Conservation (phyloP, 2,329 filamentous ascomycete species). For the Fusarium nelsonii region DNA sequence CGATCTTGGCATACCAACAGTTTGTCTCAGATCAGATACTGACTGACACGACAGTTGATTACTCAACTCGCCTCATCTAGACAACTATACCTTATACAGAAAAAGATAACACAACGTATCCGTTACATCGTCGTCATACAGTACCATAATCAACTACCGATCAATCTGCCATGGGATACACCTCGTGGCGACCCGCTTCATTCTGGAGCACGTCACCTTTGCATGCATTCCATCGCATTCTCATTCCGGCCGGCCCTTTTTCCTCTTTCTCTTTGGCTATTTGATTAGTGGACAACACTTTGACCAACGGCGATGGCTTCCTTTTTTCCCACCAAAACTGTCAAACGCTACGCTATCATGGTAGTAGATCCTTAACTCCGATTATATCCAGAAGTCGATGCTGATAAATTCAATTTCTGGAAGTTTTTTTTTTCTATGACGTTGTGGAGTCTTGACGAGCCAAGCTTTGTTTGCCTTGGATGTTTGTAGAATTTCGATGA, state of each 20-base stretch:
- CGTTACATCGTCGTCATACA: not conserved
- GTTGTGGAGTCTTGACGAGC: conserved; percentile 26
- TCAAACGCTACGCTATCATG: not conserved
- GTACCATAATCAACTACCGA: conserved; percentile 9
- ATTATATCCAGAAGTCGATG: conserved; percentile 26
- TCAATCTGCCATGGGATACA: conserved; percentile 5
- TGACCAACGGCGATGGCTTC: conserved; percentile 35
- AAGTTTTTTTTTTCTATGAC: conserved; percentile 26
- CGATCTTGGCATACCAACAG: not conserved
- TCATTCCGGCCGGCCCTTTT: conserved; percentile 12
- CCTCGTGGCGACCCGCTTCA: conserved; percentile 30
- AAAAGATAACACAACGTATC: not conserved
- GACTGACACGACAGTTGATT: not conserved
- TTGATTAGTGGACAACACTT: conserved; percentile 12
- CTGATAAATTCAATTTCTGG: conserved; percentile 27
- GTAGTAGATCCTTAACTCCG: conserved; percentile 20
- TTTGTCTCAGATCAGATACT: not conserved
- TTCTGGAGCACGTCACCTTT: conserved; percentile 16
- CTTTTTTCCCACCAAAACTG: conserved; percentile 3
- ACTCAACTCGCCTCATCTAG: not conserved
- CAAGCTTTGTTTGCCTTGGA: conserved; percentile 1
- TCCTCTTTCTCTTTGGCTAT: not conserved
- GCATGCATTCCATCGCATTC: not conserved
- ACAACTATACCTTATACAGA: not conserved
- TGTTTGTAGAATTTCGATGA: conserved; percentile 10